Evolutionary conservation across 352 stramenopile species (phyloP).

Genomic region (Pythium aquatile): DNA sequence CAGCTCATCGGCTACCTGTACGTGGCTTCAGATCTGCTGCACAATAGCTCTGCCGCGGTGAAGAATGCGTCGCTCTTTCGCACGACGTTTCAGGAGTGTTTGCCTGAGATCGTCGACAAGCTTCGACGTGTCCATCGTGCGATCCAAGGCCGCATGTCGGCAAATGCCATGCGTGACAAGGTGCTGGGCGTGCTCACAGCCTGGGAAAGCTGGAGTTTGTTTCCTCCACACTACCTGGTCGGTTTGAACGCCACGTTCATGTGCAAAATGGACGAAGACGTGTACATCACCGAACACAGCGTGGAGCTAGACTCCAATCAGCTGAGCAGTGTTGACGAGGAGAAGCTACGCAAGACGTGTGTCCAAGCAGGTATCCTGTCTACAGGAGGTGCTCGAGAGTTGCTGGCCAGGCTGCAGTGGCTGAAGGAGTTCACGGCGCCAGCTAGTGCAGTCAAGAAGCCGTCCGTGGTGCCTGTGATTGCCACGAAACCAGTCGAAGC

Average conservation of each 20-base stretch:
- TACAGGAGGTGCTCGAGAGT: conserved; percentile 38
- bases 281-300: conserved; percentile 25
- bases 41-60: conserved; percentile 86
- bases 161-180: conserved; percentile 79
- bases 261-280: conserved; percentile 62
- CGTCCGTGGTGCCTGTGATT: not conserved
- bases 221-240: conserved; percentile 70
- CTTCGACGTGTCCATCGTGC: conserved; percentile 50
- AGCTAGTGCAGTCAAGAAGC: conserved; percentile 14
- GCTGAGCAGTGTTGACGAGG: conserved; percentile 35
- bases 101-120: conserved; percentile 73
- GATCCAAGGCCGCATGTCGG: conserved; percentile 73
- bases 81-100: conserved; percentile 77
- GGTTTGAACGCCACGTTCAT: conserved; percentile 80
- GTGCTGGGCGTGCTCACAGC: conserved; percentile 70
- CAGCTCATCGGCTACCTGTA: conserved; percentile 70
- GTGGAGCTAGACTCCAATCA: not conserved
- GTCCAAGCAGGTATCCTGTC: conserved; percentile 59
- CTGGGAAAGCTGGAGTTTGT: conserved; percentile 81
- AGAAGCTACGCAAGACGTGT: conserved; percentile 66
- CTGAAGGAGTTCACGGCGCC: conserved; percentile 70
- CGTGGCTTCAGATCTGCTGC: conserved; percentile 85
- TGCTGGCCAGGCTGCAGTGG: conserved; percentile 58
- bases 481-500: not conserved
- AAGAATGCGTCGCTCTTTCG: conserved; percentile 90